Conservation (phyloP, 2,329 filamentous ascomycete species). For the Metarhizium guizhouense region DNA sequence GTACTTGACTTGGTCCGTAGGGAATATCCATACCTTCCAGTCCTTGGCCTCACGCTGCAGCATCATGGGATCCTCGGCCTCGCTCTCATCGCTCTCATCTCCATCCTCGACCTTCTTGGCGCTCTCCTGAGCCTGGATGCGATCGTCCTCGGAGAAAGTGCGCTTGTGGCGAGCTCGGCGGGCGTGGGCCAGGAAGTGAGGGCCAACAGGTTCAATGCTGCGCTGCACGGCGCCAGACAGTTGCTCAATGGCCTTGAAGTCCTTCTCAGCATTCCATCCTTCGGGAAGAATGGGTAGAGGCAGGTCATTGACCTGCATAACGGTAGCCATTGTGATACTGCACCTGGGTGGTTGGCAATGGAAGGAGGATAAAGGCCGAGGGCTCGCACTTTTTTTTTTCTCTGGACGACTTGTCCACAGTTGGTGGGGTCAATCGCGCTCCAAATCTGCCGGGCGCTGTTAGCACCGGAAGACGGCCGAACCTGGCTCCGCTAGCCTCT, state of each 20-base stretch:
- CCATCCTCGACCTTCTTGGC: constrained; percentile 94
- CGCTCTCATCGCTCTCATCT: constrained; percentile 83
- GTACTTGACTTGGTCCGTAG: neutral
- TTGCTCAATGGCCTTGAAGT: constrained; percentile 77
- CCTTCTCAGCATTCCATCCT: constrained; percentile 80
- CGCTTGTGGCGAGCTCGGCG: constrained; percentile 92
- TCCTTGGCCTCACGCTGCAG: constrained; percentile 92
- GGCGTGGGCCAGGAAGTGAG: constrained; percentile 95
- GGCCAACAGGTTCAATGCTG: constrained; percentile 90
- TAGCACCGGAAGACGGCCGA: constrained; percentile 14
- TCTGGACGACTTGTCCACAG: neutral
- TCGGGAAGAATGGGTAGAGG: constrained; percentile 67
- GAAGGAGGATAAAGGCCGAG: constrained; percentile 4
- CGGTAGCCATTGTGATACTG: constrained; percentile 49
- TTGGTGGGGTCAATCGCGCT: constrained; percentile 6
- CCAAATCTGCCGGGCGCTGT: too few species aligned
- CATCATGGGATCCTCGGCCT: constrained; percentile 88
- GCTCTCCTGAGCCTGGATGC: constrained; percentile 88
- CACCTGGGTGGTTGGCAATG: constrained; percentile 9
- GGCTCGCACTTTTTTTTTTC: constrained; percentile 9
- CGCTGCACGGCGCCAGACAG: constrained; percentile 73
- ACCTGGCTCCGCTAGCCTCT: constrained; percentile 12
- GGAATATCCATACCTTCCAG: constrained; percentile 69
- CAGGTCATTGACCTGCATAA: constrained; percentile 46
- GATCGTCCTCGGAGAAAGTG: constrained; percentile 97